Percentiles rank a stretch among this genome's conserved stretches.
Conservation (phyloP, 2,329 filamentous ascomycete species). For the Microsporum audouinii region DNA sequence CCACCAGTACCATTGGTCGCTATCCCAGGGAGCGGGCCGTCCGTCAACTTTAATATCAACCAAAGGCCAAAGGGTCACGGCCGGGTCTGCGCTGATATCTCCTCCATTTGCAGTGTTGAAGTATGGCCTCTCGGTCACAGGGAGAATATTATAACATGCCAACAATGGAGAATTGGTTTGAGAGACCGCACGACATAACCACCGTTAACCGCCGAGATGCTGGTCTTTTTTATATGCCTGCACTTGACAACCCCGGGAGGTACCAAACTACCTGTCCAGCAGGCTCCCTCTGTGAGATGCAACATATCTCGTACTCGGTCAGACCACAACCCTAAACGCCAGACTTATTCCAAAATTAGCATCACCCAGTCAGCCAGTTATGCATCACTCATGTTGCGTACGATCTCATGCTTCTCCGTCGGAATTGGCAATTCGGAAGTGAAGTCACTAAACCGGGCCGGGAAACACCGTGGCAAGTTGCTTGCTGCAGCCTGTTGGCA, state of each 20-base stretch:
- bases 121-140: not conserved
- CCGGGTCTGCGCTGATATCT: not conserved
- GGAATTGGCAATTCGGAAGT: not conserved
- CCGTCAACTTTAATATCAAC: not conserved
- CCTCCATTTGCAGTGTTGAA: not conserved
- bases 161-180: too few relatives aligned
- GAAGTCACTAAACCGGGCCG: not conserved
- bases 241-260: not conserved
- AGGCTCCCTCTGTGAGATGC: not conserved
- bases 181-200: too few relatives aligned
- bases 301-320: slow-evolving; percentile 1
- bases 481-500: not conserved
- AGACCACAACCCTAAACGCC: not conserved
- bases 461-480: not conserved
- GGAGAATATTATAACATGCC: not conserved
- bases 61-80: not conserved
- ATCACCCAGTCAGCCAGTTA: not conserved
- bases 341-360: slow-evolving; percentile 1
- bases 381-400: not conserved
- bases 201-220: not conserved
- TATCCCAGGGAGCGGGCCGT: slow-evolving; percentile 3
- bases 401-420: not conserved
- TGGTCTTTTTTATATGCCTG: not conserved
- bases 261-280: not conserved
- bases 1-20: not conserved